phyloP scores from a whole-genome alignment of 148 eudicot species.

The Selenicereus undatus region DNA sequence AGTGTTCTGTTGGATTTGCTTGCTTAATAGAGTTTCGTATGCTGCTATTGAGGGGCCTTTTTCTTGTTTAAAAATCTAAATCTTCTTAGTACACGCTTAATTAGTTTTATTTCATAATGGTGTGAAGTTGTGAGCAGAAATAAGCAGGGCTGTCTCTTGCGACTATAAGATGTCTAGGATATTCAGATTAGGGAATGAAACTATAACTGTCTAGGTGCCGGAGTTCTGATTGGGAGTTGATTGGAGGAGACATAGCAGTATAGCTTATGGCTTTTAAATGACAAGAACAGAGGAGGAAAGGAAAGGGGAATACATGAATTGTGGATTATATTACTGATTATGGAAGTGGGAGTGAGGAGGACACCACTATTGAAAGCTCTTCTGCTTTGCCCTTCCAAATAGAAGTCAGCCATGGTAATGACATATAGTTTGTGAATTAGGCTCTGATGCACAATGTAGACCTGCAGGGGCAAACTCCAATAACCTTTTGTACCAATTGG shows the following conservation, averaged over 20 bases:
- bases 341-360: background rate
- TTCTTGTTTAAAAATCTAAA: background rate
- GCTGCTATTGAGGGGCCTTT: background rate
- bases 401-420: background rate
- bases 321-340: background rate
- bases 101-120: background rate
- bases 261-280: background rate
- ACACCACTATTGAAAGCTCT: background rate
- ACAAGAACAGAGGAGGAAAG: background rate
- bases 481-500: background rate
- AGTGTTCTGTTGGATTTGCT: background rate
- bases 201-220: background rate
- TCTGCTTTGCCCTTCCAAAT: background rate
- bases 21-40: background rate
- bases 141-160: background rate
- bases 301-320: constrained; percentile 1
- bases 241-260: background rate
- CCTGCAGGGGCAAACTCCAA: background rate
- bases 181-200: background rate
- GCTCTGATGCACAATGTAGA: background rate
- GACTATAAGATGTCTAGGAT: background rate
- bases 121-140: background rate
- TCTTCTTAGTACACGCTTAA: background rate
- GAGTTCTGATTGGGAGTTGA: background rate
- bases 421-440: background rate